Evolutionary conservation across 129 eudicot species (phyloP).

Genomic region (Mikania micrantha): DNA sequence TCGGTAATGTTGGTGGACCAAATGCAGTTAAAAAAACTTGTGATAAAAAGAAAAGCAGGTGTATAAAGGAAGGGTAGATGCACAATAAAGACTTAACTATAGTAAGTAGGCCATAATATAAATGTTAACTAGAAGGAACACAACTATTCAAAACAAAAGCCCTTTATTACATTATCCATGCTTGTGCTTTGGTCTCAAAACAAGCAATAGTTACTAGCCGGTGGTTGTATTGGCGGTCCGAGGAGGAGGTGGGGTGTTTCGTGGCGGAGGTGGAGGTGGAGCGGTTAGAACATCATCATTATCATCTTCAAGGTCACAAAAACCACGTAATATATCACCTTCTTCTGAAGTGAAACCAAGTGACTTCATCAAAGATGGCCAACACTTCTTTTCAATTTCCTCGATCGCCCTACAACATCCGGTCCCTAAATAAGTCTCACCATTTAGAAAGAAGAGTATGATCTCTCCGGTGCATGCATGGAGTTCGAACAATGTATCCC

Average conservation of each 20-base stretch:
- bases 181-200: background rate
- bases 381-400: constrained; percentile 40
- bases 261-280: constrained; percentile 10
- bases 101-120: background rate
- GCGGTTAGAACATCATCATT: constrained; percentile 2
- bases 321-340: constrained; percentile 55
- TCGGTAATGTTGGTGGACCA: too few species aligned
- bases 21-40: too few species aligned
- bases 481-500: constrained; percentile 60
- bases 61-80: too few species aligned
- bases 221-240: too few species aligned
- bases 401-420: constrained; percentile 51
- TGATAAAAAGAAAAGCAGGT: too few species aligned
- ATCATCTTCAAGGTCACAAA: constrained; percentile 36
- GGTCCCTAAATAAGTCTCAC: constrained; percentile 49
- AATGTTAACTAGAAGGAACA: background rate
- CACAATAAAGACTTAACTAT: background rate
- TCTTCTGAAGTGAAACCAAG: constrained; percentile 52
- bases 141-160: background rate
- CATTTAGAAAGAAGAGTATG: constrained; percentile 55
- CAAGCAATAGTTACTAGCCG: too few species aligned
- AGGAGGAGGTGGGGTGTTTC: background rate
- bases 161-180: constrained; percentile 18
- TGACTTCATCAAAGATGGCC: constrained; percentile 56
- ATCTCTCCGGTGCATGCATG: constrained; percentile 64